These are phyloP conservation scores for Suhomyces maxii DNA, from an alignment of 1,139 yeast genomes.

Conservation along the genomic window DNA sequence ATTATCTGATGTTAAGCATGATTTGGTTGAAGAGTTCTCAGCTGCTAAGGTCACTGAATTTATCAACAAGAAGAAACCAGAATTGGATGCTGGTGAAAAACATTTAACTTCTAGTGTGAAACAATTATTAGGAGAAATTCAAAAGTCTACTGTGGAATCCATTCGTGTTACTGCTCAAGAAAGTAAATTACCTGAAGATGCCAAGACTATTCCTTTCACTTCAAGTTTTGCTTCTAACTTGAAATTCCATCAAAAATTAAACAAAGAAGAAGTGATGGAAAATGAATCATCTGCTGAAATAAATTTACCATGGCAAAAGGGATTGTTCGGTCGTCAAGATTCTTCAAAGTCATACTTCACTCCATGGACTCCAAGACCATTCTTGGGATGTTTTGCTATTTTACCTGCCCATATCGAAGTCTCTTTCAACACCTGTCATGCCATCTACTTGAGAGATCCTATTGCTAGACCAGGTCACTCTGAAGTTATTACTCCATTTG, in stretches of 20 bases:
- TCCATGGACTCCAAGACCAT: constrained; percentile 96
- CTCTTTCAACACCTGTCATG: constrained; percentile 89
- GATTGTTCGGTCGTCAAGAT: constrained; percentile 76
- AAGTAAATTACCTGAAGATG: constrained; percentile 29
- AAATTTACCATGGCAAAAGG: constrained; percentile 71
- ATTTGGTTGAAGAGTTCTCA: constrained; percentile 22
- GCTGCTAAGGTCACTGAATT: constrained; percentile 21
- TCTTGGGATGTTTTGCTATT: constrained; percentile 87
- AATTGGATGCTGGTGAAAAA: constrained; percentile 36
- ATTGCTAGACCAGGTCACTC: constrained; percentile 97
- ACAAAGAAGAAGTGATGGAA: constrained; percentile 55
- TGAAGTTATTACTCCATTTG: constrained; percentile 91
- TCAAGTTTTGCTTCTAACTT: constrained; percentile 60
- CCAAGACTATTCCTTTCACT: constrained; percentile 44
- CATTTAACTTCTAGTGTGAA: constrained; percentile 49
- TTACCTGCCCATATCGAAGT: constrained; percentile 91
- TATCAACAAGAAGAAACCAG: constrained; percentile 39
- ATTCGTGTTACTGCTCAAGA: constrained; percentile 41
- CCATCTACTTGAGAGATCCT: constrained; percentile 92
- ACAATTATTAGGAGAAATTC: constrained; percentile 56
- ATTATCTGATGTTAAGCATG: constrained; percentile 30
- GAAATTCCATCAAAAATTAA: constrained; percentile 44
- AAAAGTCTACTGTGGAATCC: constrained; percentile 49
- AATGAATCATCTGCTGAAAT: constrained; percentile 54
- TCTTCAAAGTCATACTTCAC: constrained; percentile 84